Evolutionary conservation across 2,329 filamentous ascomycete species (phyloP), one percentile per base, ranked within the genome.

Genomic region (Fusarium napiforme): DNA sequence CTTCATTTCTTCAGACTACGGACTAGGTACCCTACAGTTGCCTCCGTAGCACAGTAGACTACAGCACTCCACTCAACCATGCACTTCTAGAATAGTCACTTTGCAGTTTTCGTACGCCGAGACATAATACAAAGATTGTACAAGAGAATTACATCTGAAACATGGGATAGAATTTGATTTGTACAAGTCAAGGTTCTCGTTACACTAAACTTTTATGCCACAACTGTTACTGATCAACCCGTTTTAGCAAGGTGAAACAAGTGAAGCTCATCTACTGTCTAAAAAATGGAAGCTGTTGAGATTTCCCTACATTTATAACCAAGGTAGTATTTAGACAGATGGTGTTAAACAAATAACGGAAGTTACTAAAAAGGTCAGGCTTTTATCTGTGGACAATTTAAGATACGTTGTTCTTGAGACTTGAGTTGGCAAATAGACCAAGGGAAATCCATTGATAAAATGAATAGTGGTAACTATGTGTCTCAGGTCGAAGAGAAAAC

Each of bases 1-100:
- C 28, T 55, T 16, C 23, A 28, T 37, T 19, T 37, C 36, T 37
- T 37, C 36, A 37, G 9, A 19, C 36, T 37, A 37, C 16, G 34
- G 36, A 37, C 36, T n/a, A 32, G 30, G 21, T 32, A 52, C 34
- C 43, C 34, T 52, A 19, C 23, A 26, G 34, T 21, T 11, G 15
- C 9, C 8, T 39, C 23, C 8, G 19, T 30, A 12, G 15, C 34
- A 40, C 50, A 39, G 28, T 14, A 50, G 47, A 18, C 4, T 30
- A 47, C 49, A 36, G n/a, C 7, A 39, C 2, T 16, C 32, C 9
- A 19, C 11, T 9, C 32, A 28, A 23, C 19, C 19, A 39, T 28
- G 28, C 16, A 21, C 10, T 67, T 50, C 43, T 47, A 36, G 61
- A 59, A 57, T 19, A 34, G 18, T 21, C 45, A 46, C 30, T 37